Evolutionary conservation across 768 basidiomycete species (phyloP).

Genomic region (Phanerodontia chrysosporium): DNA sequence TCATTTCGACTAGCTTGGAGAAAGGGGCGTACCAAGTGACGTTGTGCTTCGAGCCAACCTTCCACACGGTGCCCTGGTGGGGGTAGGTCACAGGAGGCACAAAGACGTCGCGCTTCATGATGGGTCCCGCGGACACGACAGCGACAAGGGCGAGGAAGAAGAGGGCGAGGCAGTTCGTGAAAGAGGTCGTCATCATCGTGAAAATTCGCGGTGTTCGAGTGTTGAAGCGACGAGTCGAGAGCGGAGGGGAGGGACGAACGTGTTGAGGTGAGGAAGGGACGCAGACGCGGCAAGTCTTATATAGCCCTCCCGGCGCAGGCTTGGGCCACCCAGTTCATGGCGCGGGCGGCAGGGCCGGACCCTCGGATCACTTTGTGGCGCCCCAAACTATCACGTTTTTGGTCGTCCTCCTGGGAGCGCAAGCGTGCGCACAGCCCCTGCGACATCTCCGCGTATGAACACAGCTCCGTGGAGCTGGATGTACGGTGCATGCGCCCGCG

Average conservation of each 20-base stretch:
- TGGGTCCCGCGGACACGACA: constrained; percentile 27
- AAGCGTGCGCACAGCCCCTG: too few relatives aligned
- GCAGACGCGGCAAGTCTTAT: neutral
- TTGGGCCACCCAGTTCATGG: neutral
- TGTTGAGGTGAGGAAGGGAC: neutral
- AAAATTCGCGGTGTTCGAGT: neutral
- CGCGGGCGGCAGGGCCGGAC: neutral
- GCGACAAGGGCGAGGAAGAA: constrained; percentile 23
- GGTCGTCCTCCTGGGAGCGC: neutral
- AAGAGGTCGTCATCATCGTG: constrained; percentile 22
- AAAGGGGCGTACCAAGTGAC: constrained; percentile 45
- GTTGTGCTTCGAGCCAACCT: constrained; percentile 37
- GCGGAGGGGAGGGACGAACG: neutral
- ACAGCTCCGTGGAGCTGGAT: too few relatives aligned
- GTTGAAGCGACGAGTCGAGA: neutral
- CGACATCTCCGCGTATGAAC: too few relatives aligned
- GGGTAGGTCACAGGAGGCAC: constrained; percentile 46
- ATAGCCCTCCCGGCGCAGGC: neutral
- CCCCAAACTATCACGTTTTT: neutral
- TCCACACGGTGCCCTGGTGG: constrained; percentile 38
- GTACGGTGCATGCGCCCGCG: too few relatives aligned
- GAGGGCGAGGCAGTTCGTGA: constrained; percentile 18
- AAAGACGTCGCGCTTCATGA: constrained; percentile 40
- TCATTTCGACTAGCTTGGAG: neutral
- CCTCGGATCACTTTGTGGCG: constrained; percentile 3